These are phyloP conservation scores for Trichoderma guizhouense DNA, from an alignment of 2,329 filamentous ascomycete genomes.

Conservation along the genomic window DNA sequence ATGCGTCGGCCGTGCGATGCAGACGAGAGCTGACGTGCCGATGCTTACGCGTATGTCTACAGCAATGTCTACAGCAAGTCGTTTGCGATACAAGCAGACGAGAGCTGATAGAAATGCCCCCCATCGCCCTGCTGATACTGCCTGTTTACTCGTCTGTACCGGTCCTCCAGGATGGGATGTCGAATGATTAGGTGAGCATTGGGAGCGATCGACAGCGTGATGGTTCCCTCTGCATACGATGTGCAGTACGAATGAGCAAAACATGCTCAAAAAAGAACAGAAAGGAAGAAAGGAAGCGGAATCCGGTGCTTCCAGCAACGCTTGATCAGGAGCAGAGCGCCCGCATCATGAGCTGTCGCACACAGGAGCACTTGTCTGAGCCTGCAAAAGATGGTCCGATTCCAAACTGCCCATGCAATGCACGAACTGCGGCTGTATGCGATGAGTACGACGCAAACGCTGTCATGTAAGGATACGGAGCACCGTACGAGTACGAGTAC, in stretches of 20 bases:
- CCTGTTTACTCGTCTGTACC: no score
- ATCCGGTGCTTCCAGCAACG: neutral
- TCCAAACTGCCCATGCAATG: slow-evolving; percentile 7
- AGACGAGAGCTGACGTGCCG: slow-evolving; percentile 12
- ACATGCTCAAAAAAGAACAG: neutral
- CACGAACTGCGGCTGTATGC: slow-evolving; percentile 2
- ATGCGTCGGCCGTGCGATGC: slow-evolving; percentile 9
- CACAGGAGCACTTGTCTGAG: neutral
- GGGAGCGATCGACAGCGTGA: neutral
- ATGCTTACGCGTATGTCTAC: neutral
- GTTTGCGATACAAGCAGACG: neutral
- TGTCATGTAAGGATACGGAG: neutral
- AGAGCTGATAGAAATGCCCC: neutral
- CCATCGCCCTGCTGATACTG: neutral
- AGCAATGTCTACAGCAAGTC: neutral
- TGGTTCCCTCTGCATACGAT: neutral
- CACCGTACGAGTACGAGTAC: neutral
- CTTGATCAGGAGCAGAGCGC: neutral
- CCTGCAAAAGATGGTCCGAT: slow-evolving; percentile 5
- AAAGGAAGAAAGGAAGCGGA: neutral
- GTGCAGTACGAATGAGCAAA: neutral
- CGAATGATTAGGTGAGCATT: neutral
- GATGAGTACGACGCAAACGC: neutral
- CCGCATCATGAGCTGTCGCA: slow-evolving; percentile 2
- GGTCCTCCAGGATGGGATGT: neutral